Evolutionary conservation across 2,329 filamentous ascomycete genomes (phyloP), one percentile per base, ranked within the genome.

Genomic region (Paecilomyces dactylethromorphus): DNA sequence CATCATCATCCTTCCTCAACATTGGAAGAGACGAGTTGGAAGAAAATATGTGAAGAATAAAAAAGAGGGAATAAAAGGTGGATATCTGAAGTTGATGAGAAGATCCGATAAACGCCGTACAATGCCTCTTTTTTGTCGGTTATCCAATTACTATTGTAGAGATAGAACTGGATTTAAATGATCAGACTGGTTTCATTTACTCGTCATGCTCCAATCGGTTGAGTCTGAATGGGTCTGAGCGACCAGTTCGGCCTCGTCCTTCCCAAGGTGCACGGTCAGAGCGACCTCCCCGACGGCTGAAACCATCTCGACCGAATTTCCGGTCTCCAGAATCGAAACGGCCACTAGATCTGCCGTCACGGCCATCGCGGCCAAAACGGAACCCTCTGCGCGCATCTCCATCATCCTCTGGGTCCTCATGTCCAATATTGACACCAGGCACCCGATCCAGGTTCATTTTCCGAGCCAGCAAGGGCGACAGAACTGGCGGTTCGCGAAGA

Each of bases 401-500:
- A 11, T 29, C 50, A 29, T 52, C 50, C 21, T 52, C 22, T 24
- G 50, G 22, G 6, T 52, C 50, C 13, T 52, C 50, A 52, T 24
- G 26, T 15, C 50, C 50, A n/a, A 66, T 52, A 7, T 65, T 67
- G 45, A 76, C 53, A 49, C 70, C 71, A 21, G 60, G 54, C 10
- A 70, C 54, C 11, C 63, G 53, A 2, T 33, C 32, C 12, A 75
- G 64, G 11, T 73, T 71, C 22, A 75, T 59, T 62, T 69, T 74
- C 6, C 58, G 32, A 8, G 66, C 68, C 24, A 71, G 52, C 5
- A 32, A 54, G 3, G 56, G 55, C 21, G 56, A 57, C 13, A 77
- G 56, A 1, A 54, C 26, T 5, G 80, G 81, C 13, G 78, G 74
- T 24, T 68, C 63, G 3, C 71, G 60, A 67, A 82, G 72, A 5